Evolutionary conservation across 257 asterid species (phyloP).

Genomic region (Nicotiana tabacum): DNA sequence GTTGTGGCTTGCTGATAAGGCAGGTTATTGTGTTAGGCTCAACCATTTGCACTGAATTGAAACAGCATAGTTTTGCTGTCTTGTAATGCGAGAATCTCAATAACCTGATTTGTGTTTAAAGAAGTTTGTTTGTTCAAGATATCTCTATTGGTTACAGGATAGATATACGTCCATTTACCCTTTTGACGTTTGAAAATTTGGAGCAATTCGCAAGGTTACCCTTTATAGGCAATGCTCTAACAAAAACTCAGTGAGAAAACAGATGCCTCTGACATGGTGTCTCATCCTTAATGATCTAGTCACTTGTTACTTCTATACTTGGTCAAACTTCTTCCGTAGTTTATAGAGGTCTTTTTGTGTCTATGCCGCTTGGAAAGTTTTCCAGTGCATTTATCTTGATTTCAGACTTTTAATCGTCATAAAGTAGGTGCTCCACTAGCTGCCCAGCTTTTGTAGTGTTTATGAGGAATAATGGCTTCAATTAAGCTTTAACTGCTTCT

Average conservation of each 20-base stretch:
- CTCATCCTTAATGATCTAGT: neutral
- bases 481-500: neutral
- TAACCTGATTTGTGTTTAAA: neutral
- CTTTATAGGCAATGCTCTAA: neutral
- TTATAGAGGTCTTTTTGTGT: neutral
- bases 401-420: neutral
- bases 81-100: neutral
- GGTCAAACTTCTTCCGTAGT: neutral
- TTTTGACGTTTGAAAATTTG: neutral
- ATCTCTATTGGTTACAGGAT: neutral
- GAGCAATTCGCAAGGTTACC: neutral
- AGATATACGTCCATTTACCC: neutral
- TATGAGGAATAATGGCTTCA: neutral
- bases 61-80: neutral
- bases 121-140: neutral
- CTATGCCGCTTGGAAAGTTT: neutral
- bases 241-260: neutral
- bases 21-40: neutral
- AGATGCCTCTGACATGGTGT: neutral
- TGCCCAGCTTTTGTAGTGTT: neutral
- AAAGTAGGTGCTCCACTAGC: constrained; percentile 3
- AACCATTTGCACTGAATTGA: neutral
- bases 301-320: neutral
- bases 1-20: neutral
- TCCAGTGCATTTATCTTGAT: neutral